Evolutionary conservation across 108 stramenopile genomes (phyloP).

Genomic region (Epithemia pelagica): DNA sequence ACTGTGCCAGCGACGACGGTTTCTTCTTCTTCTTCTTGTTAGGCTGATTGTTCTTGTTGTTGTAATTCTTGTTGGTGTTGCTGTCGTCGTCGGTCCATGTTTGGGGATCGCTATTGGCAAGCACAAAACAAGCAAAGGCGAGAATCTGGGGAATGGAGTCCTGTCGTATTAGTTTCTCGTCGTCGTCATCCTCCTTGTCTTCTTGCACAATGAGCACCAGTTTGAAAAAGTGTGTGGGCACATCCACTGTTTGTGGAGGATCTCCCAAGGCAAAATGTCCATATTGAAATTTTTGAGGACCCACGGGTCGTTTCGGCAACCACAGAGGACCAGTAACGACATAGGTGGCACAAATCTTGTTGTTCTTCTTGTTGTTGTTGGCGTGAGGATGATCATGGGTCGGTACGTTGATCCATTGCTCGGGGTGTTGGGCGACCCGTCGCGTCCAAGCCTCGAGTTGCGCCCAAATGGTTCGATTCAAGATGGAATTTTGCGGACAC

Average conservation of each 20-base stretch:
- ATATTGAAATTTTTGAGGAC: constrained; percentile 36
- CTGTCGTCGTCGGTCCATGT: constrained; percentile 19
- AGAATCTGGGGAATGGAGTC: constrained; percentile 13
- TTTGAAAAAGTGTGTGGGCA: constrained; percentile 86
- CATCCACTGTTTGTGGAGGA: constrained; percentile 61
- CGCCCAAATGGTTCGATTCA: constrained; percentile 62
- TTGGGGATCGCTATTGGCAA: too few relatives aligned
- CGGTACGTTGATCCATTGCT: not conserved
- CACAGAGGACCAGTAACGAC: constrained; percentile 78
- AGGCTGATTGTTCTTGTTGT: constrained; percentile 8
- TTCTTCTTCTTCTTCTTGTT: constrained; percentile 2
- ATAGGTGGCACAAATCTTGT: constrained; percentile 19
- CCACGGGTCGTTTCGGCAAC: constrained; percentile 39
- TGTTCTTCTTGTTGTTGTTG: constrained; percentile 6
- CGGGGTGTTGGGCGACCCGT: constrained; percentile 16
- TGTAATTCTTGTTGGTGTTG: not conserved
- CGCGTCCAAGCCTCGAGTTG: constrained; percentile 49
- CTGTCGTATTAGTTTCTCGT: not conserved
- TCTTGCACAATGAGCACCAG: constrained; percentile 39
- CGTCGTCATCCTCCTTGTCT: not conserved
- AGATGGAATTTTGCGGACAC: constrained; percentile 49
- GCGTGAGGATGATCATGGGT: not conserved
- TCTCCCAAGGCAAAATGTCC: constrained; percentile 48
- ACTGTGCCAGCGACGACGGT: constrained; percentile 35
- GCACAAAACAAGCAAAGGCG: constrained; percentile 73